Base-by-base conservation (phyloP, 2,329 filamentous ascomycete genomes). In the Colletotrichum horii region DNA sequence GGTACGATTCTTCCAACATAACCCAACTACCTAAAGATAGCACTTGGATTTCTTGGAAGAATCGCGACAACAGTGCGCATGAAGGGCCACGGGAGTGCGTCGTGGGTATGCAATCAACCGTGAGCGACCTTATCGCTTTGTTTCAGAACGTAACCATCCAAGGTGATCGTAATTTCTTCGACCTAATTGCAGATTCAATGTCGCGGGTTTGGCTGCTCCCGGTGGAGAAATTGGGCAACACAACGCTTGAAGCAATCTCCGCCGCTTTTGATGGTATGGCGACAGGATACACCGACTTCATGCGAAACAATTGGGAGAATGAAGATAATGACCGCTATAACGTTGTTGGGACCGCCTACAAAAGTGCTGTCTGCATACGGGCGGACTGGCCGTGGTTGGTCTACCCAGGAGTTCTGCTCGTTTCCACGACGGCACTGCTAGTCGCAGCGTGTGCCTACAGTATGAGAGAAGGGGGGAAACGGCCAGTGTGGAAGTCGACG, bases 381-480 rank as follows among this genome's bases (percentile, higher is more conserved):
- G 26, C 5, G 4, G 55, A 28, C 15, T 58, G 55, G 55, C 24
- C 15, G 2, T 58, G 55, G 55, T 1, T 58, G 3, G 14, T 28
- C 0, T 58, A 58, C 1, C 55, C 55, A 6, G 55, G 0, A 58
- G 24, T 24, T 0, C 4, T 58, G 3, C 55, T 58, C 8, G 1
- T 3, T 58, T 28, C 16, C 16, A 58, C 55, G 2, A 26, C 8
- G 0, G 2, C 14, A 2, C 55, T 58, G 0, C 8, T 58, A 0
- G 0, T 28, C 0, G 0, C 55, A 8, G 55, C 55, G 55, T 1
- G 1, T 0, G 0, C 3, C 14, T 2, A 3, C 14, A 58, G 55
- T 5, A 6, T 24, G 22, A 16, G 55, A 28, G 24, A 28, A 16
- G 0, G 8, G 1, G 55, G 55, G 0, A 6, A 19, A 28, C 0